Conservation (phyloP, 2,329 filamentous ascomycete species). For the Penicillium sp. region DNA sequence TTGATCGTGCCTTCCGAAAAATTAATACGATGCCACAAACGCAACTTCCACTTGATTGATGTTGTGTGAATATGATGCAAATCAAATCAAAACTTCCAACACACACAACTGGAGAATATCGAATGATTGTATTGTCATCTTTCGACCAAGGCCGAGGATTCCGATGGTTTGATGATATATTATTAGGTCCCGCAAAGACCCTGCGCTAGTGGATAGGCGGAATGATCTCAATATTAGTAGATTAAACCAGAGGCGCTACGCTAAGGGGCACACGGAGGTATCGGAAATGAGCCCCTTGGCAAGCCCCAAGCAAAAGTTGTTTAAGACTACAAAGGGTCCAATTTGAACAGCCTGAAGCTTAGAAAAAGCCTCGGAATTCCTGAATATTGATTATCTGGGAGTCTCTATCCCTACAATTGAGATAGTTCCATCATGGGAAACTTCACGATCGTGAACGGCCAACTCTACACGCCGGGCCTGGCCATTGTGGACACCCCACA, state of each 20-base stretch:
- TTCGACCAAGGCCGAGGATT: background rate
- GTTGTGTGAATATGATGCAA: no score
- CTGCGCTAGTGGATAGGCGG: slow-evolving; percentile 9
- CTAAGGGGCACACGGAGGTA: slow-evolving; percentile 14
- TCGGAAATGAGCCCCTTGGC: slow-evolving; percentile 23
- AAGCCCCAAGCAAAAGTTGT: background rate
- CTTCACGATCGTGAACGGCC: slow-evolving; percentile 52
- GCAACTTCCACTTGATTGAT: no score
- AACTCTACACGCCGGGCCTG: slow-evolving; percentile 69
- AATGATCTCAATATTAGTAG: slow-evolving; percentile 9
- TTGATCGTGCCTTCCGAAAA: no score
- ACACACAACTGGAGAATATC: no score
- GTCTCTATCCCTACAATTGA: no score
- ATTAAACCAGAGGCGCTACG: slow-evolving; percentile 18
- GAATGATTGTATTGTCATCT: no score
- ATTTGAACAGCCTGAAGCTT: no score
- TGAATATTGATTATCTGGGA: no score
- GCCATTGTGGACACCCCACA: slow-evolving; percentile 66
- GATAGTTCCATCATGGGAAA: slow-evolving; percentile 9
- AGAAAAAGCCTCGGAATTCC: no score
- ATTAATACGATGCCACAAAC: no score
- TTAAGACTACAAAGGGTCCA: background rate
- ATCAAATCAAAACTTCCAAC: no score
- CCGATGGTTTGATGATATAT: background rate
- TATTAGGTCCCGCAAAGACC: background rate